Evolutionary conservation across 2,329 filamentous ascomycete genomes (phyloP).

Genomic region (Albifimbria verrucaria): DNA sequence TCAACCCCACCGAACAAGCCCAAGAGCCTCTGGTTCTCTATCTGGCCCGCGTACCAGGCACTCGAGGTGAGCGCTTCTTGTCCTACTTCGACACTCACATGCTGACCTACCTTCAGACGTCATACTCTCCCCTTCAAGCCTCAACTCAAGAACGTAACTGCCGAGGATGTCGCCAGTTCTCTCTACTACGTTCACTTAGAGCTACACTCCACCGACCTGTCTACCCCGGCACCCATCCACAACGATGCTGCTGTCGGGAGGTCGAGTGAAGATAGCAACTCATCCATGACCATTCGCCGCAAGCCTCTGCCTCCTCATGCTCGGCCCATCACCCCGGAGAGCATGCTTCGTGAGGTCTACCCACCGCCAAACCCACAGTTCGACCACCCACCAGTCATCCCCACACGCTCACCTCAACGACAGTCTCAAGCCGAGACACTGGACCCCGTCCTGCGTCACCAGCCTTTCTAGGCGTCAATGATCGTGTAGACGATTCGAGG

Average conservation of each 20-base stretch:
- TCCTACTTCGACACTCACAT: conserved; percentile 15
- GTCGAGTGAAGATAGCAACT: conserved; percentile 41
- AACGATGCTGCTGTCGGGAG: conserved; percentile 30
- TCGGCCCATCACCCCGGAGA: conserved; percentile 23
- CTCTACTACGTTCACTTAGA: conserved; percentile 86
- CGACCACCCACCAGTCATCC: not conserved
- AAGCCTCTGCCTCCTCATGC: conserved; percentile 45
- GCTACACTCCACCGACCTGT: conserved; percentile 50
- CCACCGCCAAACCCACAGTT: not conserved
- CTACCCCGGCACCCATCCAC: conserved; percentile 17
- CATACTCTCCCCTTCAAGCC: conserved; percentile 92
- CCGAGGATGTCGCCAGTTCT: conserved; percentile 79
- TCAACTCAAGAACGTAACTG: conserved; percentile 81
- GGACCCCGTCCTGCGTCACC: not conserved
- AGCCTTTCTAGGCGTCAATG: not conserved
- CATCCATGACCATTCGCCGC: conserved; percentile 44
- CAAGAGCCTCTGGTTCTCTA: conserved; percentile 79
- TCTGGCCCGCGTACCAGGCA: conserved; percentile 89
- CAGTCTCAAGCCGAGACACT: not conserved
- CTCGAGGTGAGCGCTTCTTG: conserved; percentile 59
- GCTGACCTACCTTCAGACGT: conserved; percentile 60
- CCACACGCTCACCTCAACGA: conserved; percentile 9
- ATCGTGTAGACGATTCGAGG: not conserved
- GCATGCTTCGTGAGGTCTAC: conserved; percentile 3
- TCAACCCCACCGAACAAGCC: conserved; percentile 66